phyloP scores from a whole-genome alignment of 75 land plant species.

The Ceratopteris richardii region DNA sequence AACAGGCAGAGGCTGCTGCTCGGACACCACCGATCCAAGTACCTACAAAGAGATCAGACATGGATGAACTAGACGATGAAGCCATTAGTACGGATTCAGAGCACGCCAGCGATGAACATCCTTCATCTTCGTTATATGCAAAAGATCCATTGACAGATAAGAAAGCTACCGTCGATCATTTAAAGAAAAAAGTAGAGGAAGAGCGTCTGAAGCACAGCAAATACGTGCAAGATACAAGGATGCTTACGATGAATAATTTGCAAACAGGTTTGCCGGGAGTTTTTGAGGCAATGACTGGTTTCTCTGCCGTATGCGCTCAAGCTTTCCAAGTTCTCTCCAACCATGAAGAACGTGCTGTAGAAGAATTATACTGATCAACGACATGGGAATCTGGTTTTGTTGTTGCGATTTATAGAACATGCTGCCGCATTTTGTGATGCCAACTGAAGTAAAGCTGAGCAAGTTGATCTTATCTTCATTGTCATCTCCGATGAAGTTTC shows the following conservation, averaged over 20 bases:
- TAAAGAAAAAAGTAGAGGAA: conserved; percentile 59
- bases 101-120: neutral
- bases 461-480: too few species aligned
- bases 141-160: conserved; percentile 56
- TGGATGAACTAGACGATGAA: neutral
- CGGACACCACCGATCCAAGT: conserved; percentile 42
- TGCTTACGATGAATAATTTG: conserved; percentile 69
- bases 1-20: conserved; percentile 37
- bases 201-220: conserved; percentile 50
- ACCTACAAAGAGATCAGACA: conserved; percentile 23
- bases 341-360: conserved; percentile 12
- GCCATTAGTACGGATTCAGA: neutral
- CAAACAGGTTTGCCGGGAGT: conserved; percentile 83
- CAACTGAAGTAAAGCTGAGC: too few species aligned
- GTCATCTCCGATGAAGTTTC: too few species aligned
- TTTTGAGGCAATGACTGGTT: conserved; percentile 69
- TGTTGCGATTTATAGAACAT: too few species aligned
- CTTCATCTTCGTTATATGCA: conserved; percentile 4
- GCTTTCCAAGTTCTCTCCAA: conserved; percentile 42
- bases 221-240: conserved; percentile 59
- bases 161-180: conserved; percentile 44
- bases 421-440: too few species aligned
- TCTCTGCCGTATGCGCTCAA: conserved; percentile 44
- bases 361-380: too few species aligned
- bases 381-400: too few species aligned